Base-by-base conservation (phyloP, 2,329 filamentous ascomycete genomes). In the Colletotrichum horii region DNA sequence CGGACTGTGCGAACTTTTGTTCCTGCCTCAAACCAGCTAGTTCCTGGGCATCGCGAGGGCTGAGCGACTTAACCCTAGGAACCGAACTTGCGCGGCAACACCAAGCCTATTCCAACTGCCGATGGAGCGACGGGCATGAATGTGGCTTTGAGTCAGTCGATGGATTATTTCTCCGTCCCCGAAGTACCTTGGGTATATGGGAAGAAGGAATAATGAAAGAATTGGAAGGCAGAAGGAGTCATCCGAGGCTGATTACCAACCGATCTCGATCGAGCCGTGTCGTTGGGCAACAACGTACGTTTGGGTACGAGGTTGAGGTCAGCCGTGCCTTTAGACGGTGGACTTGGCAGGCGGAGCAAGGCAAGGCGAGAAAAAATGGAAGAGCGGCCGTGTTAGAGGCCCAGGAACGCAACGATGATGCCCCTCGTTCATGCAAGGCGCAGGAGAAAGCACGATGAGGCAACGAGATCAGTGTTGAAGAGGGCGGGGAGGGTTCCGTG, bases 391-490 rank as follows among this genome's bases (percentile, higher is more conserved):
- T 36, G 75, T 38, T 56, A 32, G 26, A 67, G 64, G 30, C 56
- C 70, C 36, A 34, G 56, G 26, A 65, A 66, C 43, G 65, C 28
- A n/a, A 64, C 61, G 67, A 72, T 55, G 66, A 66, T 69, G 68
- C 65, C 66, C 66, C 74, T 67, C 48, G 55, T 77, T 66, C 70
- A 77, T 76, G 74, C 76, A 74, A 58, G 64, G 64, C 64, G 70
- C 64, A 60, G 66, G 64, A 60, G 70, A 68, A 52, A 65, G 70
- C 34, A 75, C 70, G 70, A 75, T 68, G 73, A 75, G 73, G 69
- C 64, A 73, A 75, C 64, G 43, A 22, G 43, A 73, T 73, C 73
- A 73, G 22, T 58, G 36, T 58, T 48, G 32, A 68, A 62, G 70
- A 73, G 62, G 24, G 30, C 67, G 36, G 72, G 73, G 64, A 71